Evolutionary conservation across 1,284 basidiomycete species (phyloP).

Genomic region (Rhodofomes roseus): DNA sequence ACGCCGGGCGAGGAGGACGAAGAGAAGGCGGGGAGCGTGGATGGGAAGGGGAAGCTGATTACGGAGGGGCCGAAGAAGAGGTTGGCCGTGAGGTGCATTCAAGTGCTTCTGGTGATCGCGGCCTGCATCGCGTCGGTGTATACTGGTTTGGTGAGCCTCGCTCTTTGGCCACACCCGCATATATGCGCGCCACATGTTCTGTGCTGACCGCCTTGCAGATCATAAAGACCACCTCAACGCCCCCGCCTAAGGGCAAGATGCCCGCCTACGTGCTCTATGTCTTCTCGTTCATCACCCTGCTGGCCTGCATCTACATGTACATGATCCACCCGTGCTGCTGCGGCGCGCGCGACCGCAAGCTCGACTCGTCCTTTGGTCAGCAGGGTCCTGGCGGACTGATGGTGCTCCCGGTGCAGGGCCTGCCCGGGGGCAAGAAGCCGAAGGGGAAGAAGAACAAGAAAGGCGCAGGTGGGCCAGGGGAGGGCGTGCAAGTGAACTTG

Average conservation of each 20-base stretch:
- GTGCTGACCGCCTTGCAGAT: constrained; percentile 31
- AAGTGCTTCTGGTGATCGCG: constrained; percentile 47
- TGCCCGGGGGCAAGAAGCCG: constrained; percentile 37
- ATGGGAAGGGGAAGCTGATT: constrained; percentile 51
- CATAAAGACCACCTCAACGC: constrained; percentile 49
- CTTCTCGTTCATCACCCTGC: constrained; percentile 48
- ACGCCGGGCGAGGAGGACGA: constrained; percentile 42
- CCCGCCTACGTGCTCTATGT: constrained; percentile 57
- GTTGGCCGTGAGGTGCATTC: constrained; percentile 41
- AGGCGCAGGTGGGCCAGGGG: constrained; percentile 28
- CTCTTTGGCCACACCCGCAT: constrained; percentile 2
- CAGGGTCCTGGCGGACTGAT: constrained; percentile 50
- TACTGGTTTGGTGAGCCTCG: constrained; percentile 51
- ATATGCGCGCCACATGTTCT: background rate
- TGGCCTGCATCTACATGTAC: constrained; percentile 53
- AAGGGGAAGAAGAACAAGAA: constrained; percentile 30
- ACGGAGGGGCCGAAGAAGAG: constrained; percentile 62
- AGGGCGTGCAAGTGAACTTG: constrained; percentile 63
- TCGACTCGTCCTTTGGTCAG: constrained; percentile 21
- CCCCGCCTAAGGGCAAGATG: constrained; percentile 54
- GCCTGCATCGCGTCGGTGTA: constrained; percentile 57
- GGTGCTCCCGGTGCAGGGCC: constrained; percentile 56
- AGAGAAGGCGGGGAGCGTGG: constrained; percentile 50
- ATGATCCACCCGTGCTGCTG: constrained; percentile 55
- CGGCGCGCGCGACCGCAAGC: constrained; percentile 26